A percentile compares a stretch with the other conserved stretches of the same genome.
These are phyloP conservation scores for Termitomyces sp. DNA, from an alignment of 768 basidiomycete species.

Conservation along the genomic window DNA sequence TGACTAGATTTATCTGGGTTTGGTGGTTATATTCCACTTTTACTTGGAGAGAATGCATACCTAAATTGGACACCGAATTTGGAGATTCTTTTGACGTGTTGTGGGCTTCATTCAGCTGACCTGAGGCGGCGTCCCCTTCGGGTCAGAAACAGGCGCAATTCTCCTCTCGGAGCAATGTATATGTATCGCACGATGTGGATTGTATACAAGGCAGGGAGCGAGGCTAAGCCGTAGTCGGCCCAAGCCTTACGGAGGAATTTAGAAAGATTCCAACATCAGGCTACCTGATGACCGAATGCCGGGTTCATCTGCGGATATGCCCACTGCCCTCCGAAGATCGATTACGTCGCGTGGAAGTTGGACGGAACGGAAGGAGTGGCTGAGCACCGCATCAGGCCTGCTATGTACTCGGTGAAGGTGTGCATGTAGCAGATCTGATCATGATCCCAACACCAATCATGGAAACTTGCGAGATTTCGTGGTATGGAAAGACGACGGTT, in stretches of 20 bases:
- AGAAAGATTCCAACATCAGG: not conserved
- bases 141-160: not conserved
- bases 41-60: not conserved
- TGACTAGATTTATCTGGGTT: not conserved
- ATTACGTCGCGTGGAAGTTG: constrained; percentile 10
- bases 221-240: not conserved
- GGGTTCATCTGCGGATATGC: not conserved
- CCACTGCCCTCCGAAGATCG: not conserved
- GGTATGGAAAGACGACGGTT: not conserved
- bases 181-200: not conserved
- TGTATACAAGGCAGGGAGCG: not conserved
- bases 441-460: not conserved
- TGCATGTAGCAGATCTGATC: constrained; percentile 7
- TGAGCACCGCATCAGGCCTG: constrained; percentile 6
- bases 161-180: not conserved
- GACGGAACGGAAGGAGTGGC: constrained; percentile 8
- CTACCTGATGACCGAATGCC: not conserved
- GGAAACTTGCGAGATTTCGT: not conserved
- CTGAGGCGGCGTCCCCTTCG: not conserved
- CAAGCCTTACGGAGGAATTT: constrained; percentile 6
- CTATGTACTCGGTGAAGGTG: constrained; percentile 6
- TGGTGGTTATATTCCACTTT: not conserved
- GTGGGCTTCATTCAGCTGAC: not conserved
- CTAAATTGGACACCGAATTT: not conserved
- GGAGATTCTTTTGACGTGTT: not conserved